phyloP scores from a whole-genome alignment of 2,329 filamentous ascomycete species.

The Aschersonia sp. region DNA sequence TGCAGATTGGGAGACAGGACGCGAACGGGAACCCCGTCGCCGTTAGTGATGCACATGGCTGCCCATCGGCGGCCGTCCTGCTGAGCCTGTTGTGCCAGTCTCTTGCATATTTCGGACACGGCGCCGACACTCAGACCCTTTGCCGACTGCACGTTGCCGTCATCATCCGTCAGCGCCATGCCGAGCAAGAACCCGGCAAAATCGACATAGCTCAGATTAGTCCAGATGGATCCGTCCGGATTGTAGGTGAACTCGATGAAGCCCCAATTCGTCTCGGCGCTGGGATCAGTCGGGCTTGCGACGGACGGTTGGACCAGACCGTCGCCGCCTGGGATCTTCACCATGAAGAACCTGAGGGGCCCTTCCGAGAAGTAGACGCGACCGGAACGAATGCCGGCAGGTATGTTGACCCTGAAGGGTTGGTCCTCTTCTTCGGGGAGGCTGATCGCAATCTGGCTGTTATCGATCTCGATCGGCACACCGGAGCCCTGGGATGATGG shows the following conservation, averaged over 20 bases:
- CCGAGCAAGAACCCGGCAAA: slow-evolving; percentile 36
- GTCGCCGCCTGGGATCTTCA: slow-evolving; percentile 15
- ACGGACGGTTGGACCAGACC: slow-evolving; percentile 34
- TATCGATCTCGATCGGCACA: slow-evolving; percentile 19
- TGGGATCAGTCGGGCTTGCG: slow-evolving; percentile 27
- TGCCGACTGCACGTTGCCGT: slow-evolving; percentile 19
- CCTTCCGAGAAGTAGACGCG: slow-evolving; percentile 31
- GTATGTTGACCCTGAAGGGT: slow-evolving; percentile 20
- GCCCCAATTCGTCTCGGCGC: slow-evolving; percentile 29
- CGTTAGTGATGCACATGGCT: slow-evolving; percentile 25
- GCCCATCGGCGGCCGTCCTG: slow-evolving; percentile 28
- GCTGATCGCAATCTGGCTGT: slow-evolving; percentile 25
- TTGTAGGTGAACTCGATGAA: slow-evolving; percentile 34
- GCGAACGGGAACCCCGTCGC: slow-evolving; percentile 23
- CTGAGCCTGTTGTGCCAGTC: slow-evolving; percentile 20
- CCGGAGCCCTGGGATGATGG: slow-evolving; percentile 21
- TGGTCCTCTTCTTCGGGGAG: slow-evolving; percentile 22
- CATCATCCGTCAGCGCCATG: slow-evolving; percentile 25
- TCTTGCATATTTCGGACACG: slow-evolving; percentile 24
- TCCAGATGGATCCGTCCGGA: slow-evolving; percentile 21
- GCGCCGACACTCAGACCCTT: slow-evolving; percentile 22
- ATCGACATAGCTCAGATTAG: slow-evolving; percentile 37
- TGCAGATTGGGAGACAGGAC: slow-evolving; percentile 30
- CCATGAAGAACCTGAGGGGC: slow-evolving; percentile 26
- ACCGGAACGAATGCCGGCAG: slow-evolving; percentile 23